These are phyloP conservation scores for Ustilago curta DNA, from an alignment of 1,284 basidiomycete species.

Conservation along the genomic window DNA sequence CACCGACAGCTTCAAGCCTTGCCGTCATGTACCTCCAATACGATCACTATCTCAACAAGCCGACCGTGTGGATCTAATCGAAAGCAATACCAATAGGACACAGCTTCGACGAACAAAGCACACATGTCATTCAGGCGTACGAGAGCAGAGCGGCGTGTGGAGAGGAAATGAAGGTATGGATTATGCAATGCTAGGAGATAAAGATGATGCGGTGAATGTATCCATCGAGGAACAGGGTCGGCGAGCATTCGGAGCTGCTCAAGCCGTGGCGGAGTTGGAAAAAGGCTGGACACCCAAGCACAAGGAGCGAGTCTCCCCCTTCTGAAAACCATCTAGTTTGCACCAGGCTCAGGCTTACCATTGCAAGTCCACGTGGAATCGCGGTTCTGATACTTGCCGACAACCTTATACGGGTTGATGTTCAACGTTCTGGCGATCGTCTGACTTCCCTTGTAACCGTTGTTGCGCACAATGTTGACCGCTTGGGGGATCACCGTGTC, in stretches of 20 bases:
- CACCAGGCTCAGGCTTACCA: slow-evolving; percentile 46
- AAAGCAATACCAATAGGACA: background rate
- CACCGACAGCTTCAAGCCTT: slow-evolving; percentile 38
- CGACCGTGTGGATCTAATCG: background rate
- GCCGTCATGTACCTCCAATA: slow-evolving; percentile 34
- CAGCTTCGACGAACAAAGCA: background rate
- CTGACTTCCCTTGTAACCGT: slow-evolving; percentile 52
- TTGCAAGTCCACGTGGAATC: slow-evolving; percentile 57
- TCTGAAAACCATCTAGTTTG: background rate
- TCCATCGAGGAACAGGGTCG: slow-evolving; percentile 5
- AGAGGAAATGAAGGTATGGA: background rate
- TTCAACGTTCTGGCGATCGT: slow-evolving; percentile 47
- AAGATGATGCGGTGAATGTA: slow-evolving; percentile 2
- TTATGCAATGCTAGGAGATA: slow-evolving; percentile 2
- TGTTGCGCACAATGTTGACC: slow-evolving; percentile 47
- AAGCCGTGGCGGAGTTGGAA: slow-evolving; percentile 6
- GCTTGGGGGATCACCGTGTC: slow-evolving; percentile 51
- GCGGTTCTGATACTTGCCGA: slow-evolving; percentile 29
- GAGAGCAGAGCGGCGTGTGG: background rate
- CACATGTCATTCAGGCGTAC: too few relatives aligned
- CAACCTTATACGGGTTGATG: slow-evolving; percentile 60
- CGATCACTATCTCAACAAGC: slow-evolving; percentile 14
- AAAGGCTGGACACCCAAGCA: background rate
- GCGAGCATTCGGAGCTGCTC: slow-evolving; percentile 21
- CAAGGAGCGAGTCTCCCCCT: background rate